Conservation (phyloP, 768 basidiomycete species). For the Macrolepiota dolichaula region DNA sequence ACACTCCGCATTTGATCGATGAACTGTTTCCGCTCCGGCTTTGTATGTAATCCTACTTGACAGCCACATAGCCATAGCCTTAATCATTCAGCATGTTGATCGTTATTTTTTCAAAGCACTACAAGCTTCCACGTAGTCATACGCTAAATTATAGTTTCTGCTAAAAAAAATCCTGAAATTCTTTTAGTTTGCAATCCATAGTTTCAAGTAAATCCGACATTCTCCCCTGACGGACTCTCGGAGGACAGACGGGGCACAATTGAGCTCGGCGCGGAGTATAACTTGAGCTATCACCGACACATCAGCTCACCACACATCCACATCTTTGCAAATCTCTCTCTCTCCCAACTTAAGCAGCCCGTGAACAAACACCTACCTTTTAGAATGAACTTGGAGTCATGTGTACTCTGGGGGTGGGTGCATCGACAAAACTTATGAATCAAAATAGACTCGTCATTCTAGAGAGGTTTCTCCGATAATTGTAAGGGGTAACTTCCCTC, state of each 20-base stretch:
- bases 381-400: not conserved
- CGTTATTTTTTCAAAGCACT: not conserved
- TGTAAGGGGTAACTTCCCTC: not conserved
- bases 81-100: not conserved
- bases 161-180: not conserved
- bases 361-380: not conserved
- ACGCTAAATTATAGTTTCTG: not conserved
- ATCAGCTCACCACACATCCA: no score
- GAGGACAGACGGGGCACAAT: not conserved
- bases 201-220: not conserved
- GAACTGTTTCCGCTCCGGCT: not conserved
- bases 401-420: not conserved
- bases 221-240: not conserved
- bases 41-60: not conserved
- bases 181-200: not conserved
- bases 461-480: conserved; percentile 10
- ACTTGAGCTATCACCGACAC: conserved; percentile 6
- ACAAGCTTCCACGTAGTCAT: not conserved
- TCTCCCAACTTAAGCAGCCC: no score
- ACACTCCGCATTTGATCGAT: not conserved
- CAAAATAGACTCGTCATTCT: conserved; percentile 4
- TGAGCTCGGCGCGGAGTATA: not conserved
- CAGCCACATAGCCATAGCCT: not conserved
- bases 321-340: no score
- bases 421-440: not conserved